phyloP scores from a whole-genome alignment of 1,284 basidiomycete genomes.

The Flammula alnicola region DNA sequence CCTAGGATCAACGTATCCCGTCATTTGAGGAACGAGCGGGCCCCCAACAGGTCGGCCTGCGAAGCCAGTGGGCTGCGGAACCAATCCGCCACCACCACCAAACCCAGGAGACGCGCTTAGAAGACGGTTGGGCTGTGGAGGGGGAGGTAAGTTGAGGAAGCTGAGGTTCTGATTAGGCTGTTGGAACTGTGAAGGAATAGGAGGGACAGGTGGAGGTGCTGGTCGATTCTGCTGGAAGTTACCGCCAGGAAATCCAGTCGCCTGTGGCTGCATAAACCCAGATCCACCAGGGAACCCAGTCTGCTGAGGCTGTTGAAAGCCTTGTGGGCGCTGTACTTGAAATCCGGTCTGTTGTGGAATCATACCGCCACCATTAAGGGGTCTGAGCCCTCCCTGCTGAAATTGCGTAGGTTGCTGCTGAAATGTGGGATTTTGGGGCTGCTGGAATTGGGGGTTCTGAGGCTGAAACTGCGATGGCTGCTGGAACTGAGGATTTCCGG shows the following conservation, averaged over 20 bases:
- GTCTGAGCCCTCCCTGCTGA: constrained; percentile 29
- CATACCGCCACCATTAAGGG: constrained; percentile 33
- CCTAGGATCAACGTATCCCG: constrained; percentile 85
- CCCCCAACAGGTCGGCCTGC: constrained; percentile 42
- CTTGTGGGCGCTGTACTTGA: constrained; percentile 29
- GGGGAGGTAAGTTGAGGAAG: constrained; percentile 44
- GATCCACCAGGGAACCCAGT: constrained; percentile 49
- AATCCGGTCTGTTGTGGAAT: constrained; percentile 50
- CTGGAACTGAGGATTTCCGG: constrained; percentile 43
- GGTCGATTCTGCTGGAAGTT: constrained; percentile 58
- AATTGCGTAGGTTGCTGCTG: constrained; percentile 40
- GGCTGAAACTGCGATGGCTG: constrained; percentile 50
- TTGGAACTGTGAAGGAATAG: constrained; percentile 62
- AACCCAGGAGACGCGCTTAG: constrained; percentile 53
- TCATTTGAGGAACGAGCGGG: constrained; percentile 76
- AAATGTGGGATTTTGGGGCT: constrained; percentile 42
- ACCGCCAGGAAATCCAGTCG: constrained; percentile 52
- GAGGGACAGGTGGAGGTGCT: constrained; percentile 61
- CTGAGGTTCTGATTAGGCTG: constrained; percentile 47
- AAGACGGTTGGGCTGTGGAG: constrained; percentile 50
- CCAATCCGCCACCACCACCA: constrained; percentile 44
- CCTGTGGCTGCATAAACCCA: constrained; percentile 52
- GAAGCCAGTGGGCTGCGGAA: constrained; percentile 65
- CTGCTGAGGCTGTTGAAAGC: constrained; percentile 43
- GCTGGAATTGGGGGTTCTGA: constrained; percentile 43